Conservation (phyloP, 805 yeast genomes). For the Myxozyma nipponensis region DNA sequence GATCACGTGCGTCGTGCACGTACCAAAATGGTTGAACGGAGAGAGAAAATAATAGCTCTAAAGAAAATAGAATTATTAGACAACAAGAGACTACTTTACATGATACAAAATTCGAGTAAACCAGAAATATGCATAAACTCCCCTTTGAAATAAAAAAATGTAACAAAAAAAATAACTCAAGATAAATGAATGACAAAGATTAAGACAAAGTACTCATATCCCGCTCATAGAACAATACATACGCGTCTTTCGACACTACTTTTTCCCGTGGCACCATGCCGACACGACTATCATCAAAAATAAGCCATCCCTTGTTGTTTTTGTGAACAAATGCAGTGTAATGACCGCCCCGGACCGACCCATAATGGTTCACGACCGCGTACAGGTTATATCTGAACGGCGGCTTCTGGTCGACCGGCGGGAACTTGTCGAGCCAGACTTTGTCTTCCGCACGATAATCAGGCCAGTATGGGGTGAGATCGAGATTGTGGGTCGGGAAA, state of each 20-base stretch:
- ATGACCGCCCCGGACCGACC: constrained; percentile 81
- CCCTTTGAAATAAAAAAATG: background rate
- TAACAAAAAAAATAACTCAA: background rate
- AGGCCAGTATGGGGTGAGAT: constrained; percentile 74
- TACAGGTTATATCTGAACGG: constrained; percentile 75
- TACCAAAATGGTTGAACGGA: too few species aligned
- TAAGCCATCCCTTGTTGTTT: constrained; percentile 66
- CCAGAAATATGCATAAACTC: constrained; percentile 1
- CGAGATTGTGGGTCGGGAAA: constrained; percentile 61
- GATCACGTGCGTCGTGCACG: too few species aligned
- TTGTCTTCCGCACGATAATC: constrained; percentile 43
- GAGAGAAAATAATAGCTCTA: too few species aligned
- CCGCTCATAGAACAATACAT: constrained; percentile 64
- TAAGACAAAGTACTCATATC: constrained; percentile 1
- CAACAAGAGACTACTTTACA: too few species aligned
- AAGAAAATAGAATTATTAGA: too few species aligned
- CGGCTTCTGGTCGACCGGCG: constrained; percentile 66
- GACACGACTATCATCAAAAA: constrained; percentile 77
- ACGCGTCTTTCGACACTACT: constrained; percentile 66
- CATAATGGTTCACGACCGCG: constrained; percentile 82
- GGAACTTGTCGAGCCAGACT: constrained; percentile 47
- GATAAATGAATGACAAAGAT: background rate
- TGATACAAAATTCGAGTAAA: background rate
- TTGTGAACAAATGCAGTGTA: constrained; percentile 79
- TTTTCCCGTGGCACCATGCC: constrained; percentile 43